These are phyloP conservation scores for Acer saccharum DNA, from an alignment of 345 rosid genomes.

Conservation along the genomic window DNA sequence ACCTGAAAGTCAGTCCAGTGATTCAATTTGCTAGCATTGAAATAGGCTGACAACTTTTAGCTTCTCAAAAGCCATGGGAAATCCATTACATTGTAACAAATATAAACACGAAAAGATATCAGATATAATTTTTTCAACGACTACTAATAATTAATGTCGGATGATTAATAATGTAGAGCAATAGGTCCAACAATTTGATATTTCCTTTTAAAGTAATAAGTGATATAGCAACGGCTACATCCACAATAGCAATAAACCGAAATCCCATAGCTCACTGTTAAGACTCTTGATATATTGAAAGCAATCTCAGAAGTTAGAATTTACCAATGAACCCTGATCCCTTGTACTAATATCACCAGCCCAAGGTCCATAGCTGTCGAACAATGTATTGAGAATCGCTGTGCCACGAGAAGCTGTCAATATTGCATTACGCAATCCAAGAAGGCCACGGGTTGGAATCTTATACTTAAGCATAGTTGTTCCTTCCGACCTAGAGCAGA, in stretches of 20 bases:
- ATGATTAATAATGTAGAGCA: neutral
- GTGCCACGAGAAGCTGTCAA: conserved; percentile 98
- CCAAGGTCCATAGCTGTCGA: conserved; percentile 91
- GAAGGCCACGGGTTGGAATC: conserved; percentile 98
- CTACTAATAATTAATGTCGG: neutral
- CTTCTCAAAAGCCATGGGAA: neutral
- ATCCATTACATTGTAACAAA: neutral
- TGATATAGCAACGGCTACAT: neutral
- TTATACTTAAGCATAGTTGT: conserved; percentile 75
- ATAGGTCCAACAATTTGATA: neutral
- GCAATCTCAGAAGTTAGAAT: conserved; percentile 21
- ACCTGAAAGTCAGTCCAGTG: conserved; percentile 54
- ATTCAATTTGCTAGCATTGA: neutral
- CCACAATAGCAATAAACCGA: neutral
- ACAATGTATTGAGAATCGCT: conserved; percentile 86
- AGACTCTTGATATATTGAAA: conserved; percentile 6
- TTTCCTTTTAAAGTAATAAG: neutral
- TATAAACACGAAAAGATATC: neutral
- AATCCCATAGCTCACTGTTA: conserved; percentile 5
- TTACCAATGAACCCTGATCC: conserved; percentile 95
- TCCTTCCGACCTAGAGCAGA: conserved; percentile 72
- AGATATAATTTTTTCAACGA: neutral
- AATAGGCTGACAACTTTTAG: neutral
- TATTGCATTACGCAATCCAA: conserved; percentile 94
- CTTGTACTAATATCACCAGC: conserved; percentile 88